Conservation (phyloP, 495 filamentous ascomycete genomes). For the Penicillium chermesinum region DNA sequence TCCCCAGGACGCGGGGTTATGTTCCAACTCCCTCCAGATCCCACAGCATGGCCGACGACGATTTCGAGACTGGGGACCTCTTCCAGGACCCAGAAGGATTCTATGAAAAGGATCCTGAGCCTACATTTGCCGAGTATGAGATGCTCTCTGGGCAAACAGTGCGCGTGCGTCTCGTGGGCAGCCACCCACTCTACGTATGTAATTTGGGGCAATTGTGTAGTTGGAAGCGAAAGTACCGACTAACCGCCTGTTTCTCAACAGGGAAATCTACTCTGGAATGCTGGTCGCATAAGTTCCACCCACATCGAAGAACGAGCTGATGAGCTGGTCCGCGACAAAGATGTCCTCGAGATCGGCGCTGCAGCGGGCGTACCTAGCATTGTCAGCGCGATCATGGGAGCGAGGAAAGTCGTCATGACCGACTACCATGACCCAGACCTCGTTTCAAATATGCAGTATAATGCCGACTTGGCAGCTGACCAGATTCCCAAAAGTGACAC, state of each 20-base stretch:
- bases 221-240: too few species aligned
- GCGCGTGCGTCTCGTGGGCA: constrained; percentile 76
- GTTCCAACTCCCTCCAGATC: background rate
- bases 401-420: constrained; percentile 68
- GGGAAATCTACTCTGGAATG: constrained; percentile 92
- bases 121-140: constrained; percentile 63
- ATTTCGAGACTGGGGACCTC: constrained; percentile 47
- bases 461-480: constrained; percentile 50
- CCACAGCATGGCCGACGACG: constrained; percentile 30
- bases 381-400: constrained; percentile 66
- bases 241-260: constrained; percentile 17
- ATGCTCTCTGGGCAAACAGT: constrained; percentile 62
- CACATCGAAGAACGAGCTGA: constrained; percentile 66
- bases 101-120: constrained; percentile 64
- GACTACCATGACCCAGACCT: constrained; percentile 85
- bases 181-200: constrained; percentile 80
- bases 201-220: background rate
- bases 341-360: constrained; percentile 84
- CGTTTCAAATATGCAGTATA: constrained; percentile 66
- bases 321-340: constrained; percentile 51
- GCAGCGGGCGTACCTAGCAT: constrained; percentile 82
- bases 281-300: constrained; percentile 63
- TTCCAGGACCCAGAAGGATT: constrained; percentile 78
- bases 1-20: background rate
- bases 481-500: constrained; percentile 21